Percentiles rank a stretch among this genome's conserved stretches.
Evolutionary conservation across 2,329 filamentous ascomycete genomes (phyloP).

Genomic region (Rugonectria rugulosa): DNA sequence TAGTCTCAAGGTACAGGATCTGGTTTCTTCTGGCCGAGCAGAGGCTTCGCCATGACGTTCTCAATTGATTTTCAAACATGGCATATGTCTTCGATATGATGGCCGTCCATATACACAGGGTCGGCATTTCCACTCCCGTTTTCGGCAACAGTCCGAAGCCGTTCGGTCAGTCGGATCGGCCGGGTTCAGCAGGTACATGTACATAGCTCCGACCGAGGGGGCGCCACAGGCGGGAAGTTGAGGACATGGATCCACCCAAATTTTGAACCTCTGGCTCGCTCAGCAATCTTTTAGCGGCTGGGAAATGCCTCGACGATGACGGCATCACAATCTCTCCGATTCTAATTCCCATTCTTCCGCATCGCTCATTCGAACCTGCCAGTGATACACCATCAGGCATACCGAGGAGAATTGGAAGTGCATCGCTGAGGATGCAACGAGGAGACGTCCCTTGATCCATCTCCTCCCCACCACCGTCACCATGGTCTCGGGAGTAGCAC

Average conservation of each 20-base stretch:
- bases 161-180: constrained; percentile 31
- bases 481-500: constrained; percentile 60
- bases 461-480: constrained; percentile 42
- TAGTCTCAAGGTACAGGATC: no score
- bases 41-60: no score
- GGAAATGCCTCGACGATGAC: constrained; percentile 47
- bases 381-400: no score
- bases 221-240: constrained; percentile 19
- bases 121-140: constrained; percentile 8
- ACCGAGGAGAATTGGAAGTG: no score
- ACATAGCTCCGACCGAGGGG: constrained; percentile 34
- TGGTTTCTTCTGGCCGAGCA: no score
- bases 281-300: constrained; percentile 36
- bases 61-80: not conserved
- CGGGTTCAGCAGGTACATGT: constrained; percentile 21
- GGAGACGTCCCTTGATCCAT: constrained; percentile 34
- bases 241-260: constrained; percentile 35
- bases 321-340: constrained; percentile 39
- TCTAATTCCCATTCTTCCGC: constrained; percentile 28
- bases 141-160: constrained; percentile 23
- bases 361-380: constrained; percentile 10
- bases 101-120: no score
- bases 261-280: constrained; percentile 30
- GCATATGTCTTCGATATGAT: not conserved
- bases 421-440: constrained; percentile 42